Conservation (phyloP, 1,284 basidiomycete species). For the Laetiporus sulphureus region DNA sequence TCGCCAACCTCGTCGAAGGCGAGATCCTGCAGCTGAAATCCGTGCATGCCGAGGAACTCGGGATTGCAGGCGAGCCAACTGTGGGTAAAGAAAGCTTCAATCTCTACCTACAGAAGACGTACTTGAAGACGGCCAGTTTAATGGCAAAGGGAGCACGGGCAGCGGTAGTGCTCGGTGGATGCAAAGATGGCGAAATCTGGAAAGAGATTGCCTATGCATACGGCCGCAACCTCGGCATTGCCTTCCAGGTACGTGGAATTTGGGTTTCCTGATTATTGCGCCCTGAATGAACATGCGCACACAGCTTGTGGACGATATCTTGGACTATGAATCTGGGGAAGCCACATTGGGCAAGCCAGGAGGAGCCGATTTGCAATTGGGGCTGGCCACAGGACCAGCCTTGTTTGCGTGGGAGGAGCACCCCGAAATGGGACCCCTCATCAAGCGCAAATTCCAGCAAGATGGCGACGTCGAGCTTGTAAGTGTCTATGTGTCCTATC, state of each 20-base stretch:
- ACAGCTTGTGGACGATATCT: slow-evolving; percentile 89
- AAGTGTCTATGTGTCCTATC: too few species aligned
- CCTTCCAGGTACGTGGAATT: slow-evolving; percentile 69
- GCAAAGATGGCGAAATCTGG: slow-evolving; percentile 73
- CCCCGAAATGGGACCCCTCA: slow-evolving; percentile 76
- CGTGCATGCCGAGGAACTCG: slow-evolving; percentile 30
- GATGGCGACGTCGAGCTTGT: slow-evolving; percentile 85
- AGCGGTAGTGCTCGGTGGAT: slow-evolving; percentile 87
- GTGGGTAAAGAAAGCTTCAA: slow-evolving; percentile 63
- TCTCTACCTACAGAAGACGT: slow-evolving; percentile 89
- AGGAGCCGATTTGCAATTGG: slow-evolving; percentile 82
- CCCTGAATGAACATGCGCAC: too few species aligned
- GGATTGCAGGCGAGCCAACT: slow-evolving; percentile 19
- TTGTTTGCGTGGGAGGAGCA: slow-evolving; percentile 94
- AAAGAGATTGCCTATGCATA: slow-evolving; percentile 94
- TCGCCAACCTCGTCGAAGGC: slow-evolving; percentile 94
- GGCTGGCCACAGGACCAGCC: slow-evolving; percentile 87
- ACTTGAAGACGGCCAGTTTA: slow-evolving; percentile 92
- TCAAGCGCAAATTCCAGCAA: slow-evolving; percentile 77
- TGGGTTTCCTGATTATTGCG: too few species aligned
- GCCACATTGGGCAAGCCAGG: slow-evolving; percentile 79
- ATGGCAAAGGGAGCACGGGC: slow-evolving; percentile 93
- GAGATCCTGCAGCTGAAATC: slow-evolving; percentile 87
- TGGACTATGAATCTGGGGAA: slow-evolving; percentile 75
- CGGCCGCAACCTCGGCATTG: slow-evolving; percentile 86